Evolutionary conservation across 257 asterid genomes (phyloP).

Genomic region (Solanum megistacrolobum): DNA sequence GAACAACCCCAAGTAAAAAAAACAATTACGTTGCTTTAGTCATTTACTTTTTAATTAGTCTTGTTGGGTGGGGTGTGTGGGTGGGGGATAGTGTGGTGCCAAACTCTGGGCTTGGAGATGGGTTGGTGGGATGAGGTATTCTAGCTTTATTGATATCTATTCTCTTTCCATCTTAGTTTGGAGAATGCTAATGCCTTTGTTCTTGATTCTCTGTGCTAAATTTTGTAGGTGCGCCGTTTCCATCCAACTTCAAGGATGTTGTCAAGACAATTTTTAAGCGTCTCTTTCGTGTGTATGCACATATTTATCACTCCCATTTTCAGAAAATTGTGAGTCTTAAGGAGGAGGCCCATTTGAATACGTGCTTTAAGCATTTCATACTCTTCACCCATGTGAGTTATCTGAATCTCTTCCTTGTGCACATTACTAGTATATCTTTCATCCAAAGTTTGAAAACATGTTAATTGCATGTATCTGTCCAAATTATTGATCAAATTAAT

Average conservation of each 20-base stretch:
- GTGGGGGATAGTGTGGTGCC: neutral
- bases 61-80: neutral
- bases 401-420: neutral
- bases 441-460: neutral
- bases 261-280: conserved; percentile 79
- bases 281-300: conserved; percentile 76
- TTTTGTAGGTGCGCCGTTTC: conserved; percentile 71
- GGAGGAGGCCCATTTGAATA: conserved; percentile 81
- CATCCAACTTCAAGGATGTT: conserved; percentile 66
- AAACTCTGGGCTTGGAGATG: neutral
- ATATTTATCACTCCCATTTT: conserved; percentile 75
- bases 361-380: conserved; percentile 77
- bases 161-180: neutral
- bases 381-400: conserved; percentile 64
- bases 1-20: neutral
- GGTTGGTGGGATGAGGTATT: neutral
- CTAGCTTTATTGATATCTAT: neutral
- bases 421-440: neutral
- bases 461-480: neutral
- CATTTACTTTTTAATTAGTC: neutral
- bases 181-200: neutral
- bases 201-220: neutral
- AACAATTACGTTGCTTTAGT: neutral
- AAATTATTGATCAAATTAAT: neutral
- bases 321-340: conserved; percentile 65